Conservation (phyloP, 139 green algal species). For the Micractinium sp. region DNA sequence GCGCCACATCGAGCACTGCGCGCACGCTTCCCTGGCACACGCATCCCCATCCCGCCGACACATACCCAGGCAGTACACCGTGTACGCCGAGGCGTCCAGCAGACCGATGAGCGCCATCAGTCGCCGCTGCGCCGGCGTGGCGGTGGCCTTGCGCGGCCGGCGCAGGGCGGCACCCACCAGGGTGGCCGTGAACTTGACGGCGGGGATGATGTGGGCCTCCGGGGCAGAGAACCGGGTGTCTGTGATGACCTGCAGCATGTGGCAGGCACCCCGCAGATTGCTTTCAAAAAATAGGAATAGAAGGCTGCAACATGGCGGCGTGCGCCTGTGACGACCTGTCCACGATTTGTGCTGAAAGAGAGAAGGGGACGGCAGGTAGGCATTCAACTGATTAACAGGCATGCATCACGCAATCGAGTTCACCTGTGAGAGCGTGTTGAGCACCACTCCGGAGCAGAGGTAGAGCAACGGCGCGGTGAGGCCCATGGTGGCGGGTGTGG, state of each 20-base stretch:
- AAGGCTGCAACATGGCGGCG: not conserved
- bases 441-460: constrained; percentile 8
- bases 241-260: constrained; percentile 25
- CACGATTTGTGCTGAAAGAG: too few species aligned
- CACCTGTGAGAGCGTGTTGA: constrained; percentile 35
- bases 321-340: not conserved
- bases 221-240: constrained; percentile 32
- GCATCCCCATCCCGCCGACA: not conserved
- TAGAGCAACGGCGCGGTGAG: constrained; percentile 22
- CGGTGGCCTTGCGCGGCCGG: not conserved
- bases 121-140: constrained; percentile 15
- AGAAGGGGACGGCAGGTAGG: too few species aligned
- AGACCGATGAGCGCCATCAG: constrained; percentile 52
- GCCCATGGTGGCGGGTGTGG: not conserved
- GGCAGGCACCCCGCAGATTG: too few species aligned
- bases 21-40: not conserved
- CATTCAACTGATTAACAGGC: too few species aligned
- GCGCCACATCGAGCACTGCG: not conserved
- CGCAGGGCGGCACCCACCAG: constrained; percentile 32
- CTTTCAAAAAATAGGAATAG: too few species aligned
- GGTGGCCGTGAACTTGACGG: constrained; percentile 47
- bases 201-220: constrained; percentile 45
- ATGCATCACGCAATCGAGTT: not conserved
- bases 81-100: constrained; percentile 49
- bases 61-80: constrained; percentile 43